These are phyloP conservation scores for Jacaranda mimosifolia DNA, from an alignment of 257 asterid species.

Conservation along the genomic window DNA sequence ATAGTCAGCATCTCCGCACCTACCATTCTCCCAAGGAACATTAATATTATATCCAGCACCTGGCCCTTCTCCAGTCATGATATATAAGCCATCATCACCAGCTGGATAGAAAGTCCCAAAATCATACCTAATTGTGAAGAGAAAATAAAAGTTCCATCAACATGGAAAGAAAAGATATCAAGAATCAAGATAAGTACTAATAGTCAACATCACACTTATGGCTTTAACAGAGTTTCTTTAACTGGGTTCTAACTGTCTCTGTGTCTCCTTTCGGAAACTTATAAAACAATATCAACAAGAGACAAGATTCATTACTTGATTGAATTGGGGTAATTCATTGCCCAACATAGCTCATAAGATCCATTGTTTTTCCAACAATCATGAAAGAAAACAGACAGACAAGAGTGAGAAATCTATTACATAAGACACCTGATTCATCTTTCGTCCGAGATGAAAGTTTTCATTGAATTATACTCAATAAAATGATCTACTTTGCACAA, in stretches of 20 bases:
- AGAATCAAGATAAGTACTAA: constrained; percentile 1
- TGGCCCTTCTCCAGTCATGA: constrained; percentile 86
- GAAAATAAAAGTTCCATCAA: constrained; percentile 17
- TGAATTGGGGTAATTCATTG: background rate
- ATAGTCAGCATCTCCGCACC: constrained; percentile 96
- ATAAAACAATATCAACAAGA: background rate
- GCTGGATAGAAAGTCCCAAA: constrained; percentile 80
- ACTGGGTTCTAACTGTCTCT: background rate
- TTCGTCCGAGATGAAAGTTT: background rate
- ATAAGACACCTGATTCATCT: background rate
- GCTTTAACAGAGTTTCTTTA: background rate
- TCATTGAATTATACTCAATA: background rate
- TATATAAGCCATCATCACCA: constrained; percentile 78
- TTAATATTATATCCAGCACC: constrained; percentile 93
- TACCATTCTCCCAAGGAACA: constrained; percentile 89
- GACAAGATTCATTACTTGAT: constrained; percentile 21
- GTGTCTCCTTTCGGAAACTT: constrained; percentile 13
- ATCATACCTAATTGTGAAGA: constrained; percentile 64
- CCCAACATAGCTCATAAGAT: constrained; percentile 4
- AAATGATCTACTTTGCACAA: background rate
- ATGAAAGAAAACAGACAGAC: no score
- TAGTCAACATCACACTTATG: background rate
- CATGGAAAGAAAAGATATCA: constrained; percentile 17
- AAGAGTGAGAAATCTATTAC: no score
- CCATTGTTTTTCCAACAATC: background rate